phyloP scores from a whole-genome alignment of 2,329 filamentous ascomycete genomes.

The Tolypocladium tropicale region DNA sequence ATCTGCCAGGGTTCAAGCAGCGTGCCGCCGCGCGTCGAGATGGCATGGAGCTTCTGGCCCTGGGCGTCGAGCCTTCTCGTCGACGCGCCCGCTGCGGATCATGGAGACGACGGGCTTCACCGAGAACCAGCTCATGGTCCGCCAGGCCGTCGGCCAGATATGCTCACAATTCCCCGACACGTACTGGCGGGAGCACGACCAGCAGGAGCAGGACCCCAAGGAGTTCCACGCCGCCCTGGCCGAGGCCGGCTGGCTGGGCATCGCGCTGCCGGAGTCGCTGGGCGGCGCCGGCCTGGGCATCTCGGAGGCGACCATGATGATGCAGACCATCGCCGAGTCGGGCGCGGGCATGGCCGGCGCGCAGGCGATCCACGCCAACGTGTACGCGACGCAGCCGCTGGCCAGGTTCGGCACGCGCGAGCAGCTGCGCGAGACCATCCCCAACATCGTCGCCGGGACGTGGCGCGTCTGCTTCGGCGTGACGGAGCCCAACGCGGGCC shows the following conservation, averaged over 20 bases:
- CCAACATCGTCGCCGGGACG: slow-evolving; percentile 60
- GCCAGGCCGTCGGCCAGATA: slow-evolving; percentile 57
- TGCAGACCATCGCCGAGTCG: slow-evolving; percentile 70
- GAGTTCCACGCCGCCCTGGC: slow-evolving; percentile 69
- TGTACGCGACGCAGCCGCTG: slow-evolving; percentile 67
- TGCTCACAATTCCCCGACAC: slow-evolving; percentile 62
- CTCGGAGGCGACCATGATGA: slow-evolving; percentile 77
- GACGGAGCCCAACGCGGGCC: slow-evolving; percentile 72
- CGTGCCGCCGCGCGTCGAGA: neutral
- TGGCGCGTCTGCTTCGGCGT: slow-evolving; percentile 73
- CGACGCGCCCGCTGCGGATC: slow-evolving; percentile 26
- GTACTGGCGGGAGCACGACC: slow-evolving; percentile 69
- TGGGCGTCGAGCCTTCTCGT: slow-evolving; percentile 17
- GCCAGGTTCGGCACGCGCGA: slow-evolving; percentile 59
- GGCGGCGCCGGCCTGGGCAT: slow-evolving; percentile 70
- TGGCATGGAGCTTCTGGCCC: too few relatives aligned
- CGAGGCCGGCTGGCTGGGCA: slow-evolving; percentile 70
- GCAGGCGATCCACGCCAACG: slow-evolving; percentile 53
- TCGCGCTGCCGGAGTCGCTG: slow-evolving; percentile 63
- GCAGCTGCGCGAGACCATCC: slow-evolving; percentile 54
- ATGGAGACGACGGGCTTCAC: slow-evolving; percentile 69
- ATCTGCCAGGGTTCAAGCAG: neutral
- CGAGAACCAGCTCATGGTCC: slow-evolving; percentile 61
- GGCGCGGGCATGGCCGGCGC: slow-evolving; percentile 70
- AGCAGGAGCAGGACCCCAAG: slow-evolving; percentile 58